Evolutionary conservation across 2,329 filamentous ascomycete genomes (phyloP).

Genomic region (Escovopsis weberi): DNA sequence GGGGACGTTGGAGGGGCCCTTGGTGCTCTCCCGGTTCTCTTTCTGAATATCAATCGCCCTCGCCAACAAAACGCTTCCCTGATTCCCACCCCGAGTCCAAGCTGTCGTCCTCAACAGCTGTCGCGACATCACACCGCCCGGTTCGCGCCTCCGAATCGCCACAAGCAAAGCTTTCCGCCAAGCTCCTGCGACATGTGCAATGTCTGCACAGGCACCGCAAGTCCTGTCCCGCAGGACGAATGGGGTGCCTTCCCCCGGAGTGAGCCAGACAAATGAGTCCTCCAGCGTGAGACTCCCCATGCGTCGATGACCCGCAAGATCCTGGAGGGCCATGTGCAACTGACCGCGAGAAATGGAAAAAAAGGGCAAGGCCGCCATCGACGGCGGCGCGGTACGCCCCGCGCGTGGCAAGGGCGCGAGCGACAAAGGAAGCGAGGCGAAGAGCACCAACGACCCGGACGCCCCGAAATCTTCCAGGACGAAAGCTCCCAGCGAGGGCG

Average conservation of each 20-base stretch:
- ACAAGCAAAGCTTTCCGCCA: not conserved
- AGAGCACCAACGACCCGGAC: conserved; percentile 15
- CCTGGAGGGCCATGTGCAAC: not conserved
- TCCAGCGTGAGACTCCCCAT: conserved; percentile 14
- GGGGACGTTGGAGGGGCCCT: too few species aligned
- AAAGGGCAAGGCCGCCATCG: conserved; percentile 7
- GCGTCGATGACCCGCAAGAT: not conserved
- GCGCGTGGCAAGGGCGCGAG: conserved; percentile 14
- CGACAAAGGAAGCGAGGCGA: conserved; percentile 14
- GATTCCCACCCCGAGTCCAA: too few species aligned
- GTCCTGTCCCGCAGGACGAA: conserved; percentile 22
- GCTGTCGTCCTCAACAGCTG: too few species aligned
- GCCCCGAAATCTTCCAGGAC: conserved; percentile 16
- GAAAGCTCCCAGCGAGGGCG: conserved; percentile 32
- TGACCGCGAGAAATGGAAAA: conserved; percentile 1
- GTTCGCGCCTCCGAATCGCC: too few species aligned
- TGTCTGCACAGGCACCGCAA: conserved; percentile 22
- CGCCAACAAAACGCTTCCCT: too few species aligned
- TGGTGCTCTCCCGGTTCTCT: too few species aligned
- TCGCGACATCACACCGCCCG: too few species aligned
- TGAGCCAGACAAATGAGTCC: conserved; percentile 14
- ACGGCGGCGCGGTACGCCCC: conserved; percentile 8
- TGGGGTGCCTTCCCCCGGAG: conserved; percentile 13
- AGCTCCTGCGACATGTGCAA: conserved; percentile 18
- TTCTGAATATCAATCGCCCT: too few species aligned